Percentiles rank a stretch among this genome's conserved stretches.
Conservation (phyloP, 176 grass and related monocot species). For the Rhynchospora breviuscula region DNA sequence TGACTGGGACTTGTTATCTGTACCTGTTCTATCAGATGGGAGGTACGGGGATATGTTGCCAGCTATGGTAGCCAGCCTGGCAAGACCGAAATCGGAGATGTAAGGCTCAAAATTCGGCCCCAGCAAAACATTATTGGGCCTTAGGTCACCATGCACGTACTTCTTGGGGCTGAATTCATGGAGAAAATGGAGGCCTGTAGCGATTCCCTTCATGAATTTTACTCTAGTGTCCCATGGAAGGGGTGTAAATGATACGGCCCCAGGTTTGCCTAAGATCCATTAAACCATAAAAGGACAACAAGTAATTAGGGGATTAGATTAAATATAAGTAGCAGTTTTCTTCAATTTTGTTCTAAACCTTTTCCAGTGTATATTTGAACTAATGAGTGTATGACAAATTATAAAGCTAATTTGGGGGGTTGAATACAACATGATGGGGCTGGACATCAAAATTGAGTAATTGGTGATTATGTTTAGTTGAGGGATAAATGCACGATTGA, state of each 20-base stretch:
- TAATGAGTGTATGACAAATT: neutral
- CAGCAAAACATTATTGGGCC: constrained; percentile 80
- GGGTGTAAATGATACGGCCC: constrained; percentile 41
- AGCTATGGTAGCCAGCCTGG: constrained; percentile 79
- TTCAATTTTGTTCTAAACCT: neutral
- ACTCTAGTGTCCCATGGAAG: constrained; percentile 59
- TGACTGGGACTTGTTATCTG: constrained; percentile 49
- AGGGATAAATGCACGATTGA: neutral
- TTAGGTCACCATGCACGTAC: constrained; percentile 88
- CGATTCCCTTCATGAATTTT: constrained; percentile 77
- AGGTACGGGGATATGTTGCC: constrained; percentile 49
- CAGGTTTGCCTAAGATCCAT: constrained; percentile 55
- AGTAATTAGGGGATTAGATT: constrained; percentile 8
- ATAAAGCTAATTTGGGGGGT: neutral
- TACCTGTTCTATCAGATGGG: constrained; percentile 41
- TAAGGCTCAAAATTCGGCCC: constrained; percentile 59
- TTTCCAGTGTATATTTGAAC: neutral
- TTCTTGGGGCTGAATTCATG: constrained; percentile 96
- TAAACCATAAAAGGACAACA: neutral
- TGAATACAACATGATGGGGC: too few relatives aligned
- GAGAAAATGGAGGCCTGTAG: constrained; percentile 64
- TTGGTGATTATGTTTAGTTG: neutral
- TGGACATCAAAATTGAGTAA: too few relatives aligned
- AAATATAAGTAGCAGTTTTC: neutral
- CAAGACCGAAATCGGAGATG: constrained; percentile 88